A percentile compares a stretch with the other conserved stretches of the same genome.
These are phyloP conservation scores for Mortierella sp. DNA, from an alignment of 371 early-diverging fungal genomes.

Conservation along the genomic window DNA sequence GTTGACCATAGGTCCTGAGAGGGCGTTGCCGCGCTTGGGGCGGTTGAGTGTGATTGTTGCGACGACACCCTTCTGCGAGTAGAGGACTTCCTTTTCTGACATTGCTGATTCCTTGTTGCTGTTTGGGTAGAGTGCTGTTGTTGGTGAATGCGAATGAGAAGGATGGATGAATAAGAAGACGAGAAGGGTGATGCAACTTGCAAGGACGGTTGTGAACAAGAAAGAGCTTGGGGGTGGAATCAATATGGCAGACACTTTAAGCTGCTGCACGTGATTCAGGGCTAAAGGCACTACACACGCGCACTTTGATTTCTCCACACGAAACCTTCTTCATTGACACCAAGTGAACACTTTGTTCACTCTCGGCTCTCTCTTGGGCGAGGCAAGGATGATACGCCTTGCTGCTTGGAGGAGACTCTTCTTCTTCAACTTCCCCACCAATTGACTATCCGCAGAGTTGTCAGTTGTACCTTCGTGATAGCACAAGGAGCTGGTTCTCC, in stretches of 20 bases:
- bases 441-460: neutral
- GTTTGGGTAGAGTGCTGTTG: neutral
- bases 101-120: constrained; percentile 7
- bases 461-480: neutral
- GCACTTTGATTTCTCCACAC: constrained; percentile 11
- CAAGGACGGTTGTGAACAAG: neutral
- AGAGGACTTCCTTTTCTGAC: constrained; percentile 55
- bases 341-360: constrained; percentile 19
- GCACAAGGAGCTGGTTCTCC: neutral
- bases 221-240: neutral
- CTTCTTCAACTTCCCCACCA: neutral
- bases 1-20: constrained; percentile 67
- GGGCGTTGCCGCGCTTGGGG: constrained; percentile 73
- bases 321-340: neutral
- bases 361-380: constrained; percentile 11
- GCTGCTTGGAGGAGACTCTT: neutral
- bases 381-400: too few species aligned
- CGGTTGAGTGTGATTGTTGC: constrained; percentile 72
- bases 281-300: neutral
- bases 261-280: constrained; percentile 13
- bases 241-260: neutral
- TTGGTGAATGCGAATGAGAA: constrained; percentile 1
- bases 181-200: neutral
- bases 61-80: constrained; percentile 58
- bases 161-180: neutral